Percentiles rank a stretch among this genome's conserved stretches.
These are phyloP conservation scores for Boletus smithii DNA, from an alignment of 1,284 basidiomycete species.

Conservation along the genomic window DNA sequence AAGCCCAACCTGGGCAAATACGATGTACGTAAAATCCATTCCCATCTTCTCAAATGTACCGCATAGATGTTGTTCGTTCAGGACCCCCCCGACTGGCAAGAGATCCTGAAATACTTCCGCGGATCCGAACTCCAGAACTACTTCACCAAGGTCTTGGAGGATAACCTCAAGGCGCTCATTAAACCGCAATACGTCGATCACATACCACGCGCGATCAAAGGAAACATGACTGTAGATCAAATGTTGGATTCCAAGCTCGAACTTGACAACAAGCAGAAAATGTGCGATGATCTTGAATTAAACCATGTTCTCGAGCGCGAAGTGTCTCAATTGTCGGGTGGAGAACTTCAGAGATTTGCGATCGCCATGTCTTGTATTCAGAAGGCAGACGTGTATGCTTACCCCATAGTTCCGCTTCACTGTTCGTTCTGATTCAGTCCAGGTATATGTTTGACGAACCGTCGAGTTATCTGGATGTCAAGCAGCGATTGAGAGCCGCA, in stretches of 20 bases:
- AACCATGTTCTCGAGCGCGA: slow-evolving; percentile 83
- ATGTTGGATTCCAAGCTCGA: slow-evolving; percentile 91
- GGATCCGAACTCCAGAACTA: slow-evolving; percentile 98
- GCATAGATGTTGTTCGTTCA: slow-evolving; percentile 30
- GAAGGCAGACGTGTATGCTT: slow-evolving; percentile 80
- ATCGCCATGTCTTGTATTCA: slow-evolving; percentile 94
- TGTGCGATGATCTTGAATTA: slow-evolving; percentile 84
- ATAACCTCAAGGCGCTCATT: slow-evolving; percentile 95
- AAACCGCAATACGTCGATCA: slow-evolving; percentile 99
- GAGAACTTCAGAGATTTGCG: slow-evolving; percentile 95
- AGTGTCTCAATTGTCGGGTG: slow-evolving; percentile 83
- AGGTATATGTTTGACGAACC: slow-evolving; percentile 98
- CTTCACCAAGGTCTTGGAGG: slow-evolving; percentile 97
- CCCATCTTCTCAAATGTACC: not conserved
- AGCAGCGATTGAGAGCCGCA: slow-evolving; percentile 93
- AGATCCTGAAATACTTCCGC: slow-evolving; percentile 95
- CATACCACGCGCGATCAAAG: slow-evolving; percentile 94
- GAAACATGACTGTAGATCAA: slow-evolving; percentile 75
- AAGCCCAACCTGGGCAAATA: slow-evolving; percentile 92
- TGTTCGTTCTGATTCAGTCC: slow-evolving; percentile 11
- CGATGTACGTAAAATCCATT: slow-evolving; percentile 55
- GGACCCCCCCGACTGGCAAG: slow-evolving; percentile 97
- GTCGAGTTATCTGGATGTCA: slow-evolving; percentile 94
- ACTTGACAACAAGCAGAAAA: slow-evolving; percentile 76
- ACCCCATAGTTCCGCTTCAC: not conserved